phyloP scores from a whole-genome alignment of 139 green algal genomes.

The Marvania coccoides region DNA sequence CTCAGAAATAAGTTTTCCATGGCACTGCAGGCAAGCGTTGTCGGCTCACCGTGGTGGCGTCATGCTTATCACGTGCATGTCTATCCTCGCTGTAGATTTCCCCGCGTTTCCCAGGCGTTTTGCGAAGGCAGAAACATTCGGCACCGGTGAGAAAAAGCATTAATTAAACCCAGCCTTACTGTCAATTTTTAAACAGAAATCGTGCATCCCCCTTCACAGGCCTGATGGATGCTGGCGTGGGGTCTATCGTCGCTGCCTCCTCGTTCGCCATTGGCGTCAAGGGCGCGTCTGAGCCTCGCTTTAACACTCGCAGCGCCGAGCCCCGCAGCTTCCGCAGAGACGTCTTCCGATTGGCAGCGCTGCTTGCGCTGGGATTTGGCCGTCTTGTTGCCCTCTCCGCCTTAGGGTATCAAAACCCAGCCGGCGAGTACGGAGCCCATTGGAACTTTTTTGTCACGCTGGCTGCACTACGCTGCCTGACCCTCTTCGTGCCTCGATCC shows the following conservation, averaged over 20 bases:
- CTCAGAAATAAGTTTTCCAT: not conserved
- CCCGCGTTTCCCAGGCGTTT: constrained; percentile 63
- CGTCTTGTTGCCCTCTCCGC: constrained; percentile 35
- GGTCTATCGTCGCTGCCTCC: constrained; percentile 63
- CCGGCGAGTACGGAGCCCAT: constrained; percentile 84
- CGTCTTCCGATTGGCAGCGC: not conserved
- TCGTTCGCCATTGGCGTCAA: constrained; percentile 25
- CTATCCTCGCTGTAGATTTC: constrained; percentile 92
- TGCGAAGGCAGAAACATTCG: constrained; percentile 70
- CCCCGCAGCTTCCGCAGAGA: not conserved
- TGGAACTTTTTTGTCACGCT: constrained; percentile 98
- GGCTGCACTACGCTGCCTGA: constrained; percentile 46
- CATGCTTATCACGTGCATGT: constrained; percentile 67
- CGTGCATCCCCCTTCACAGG: not conserved
- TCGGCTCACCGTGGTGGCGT: constrained; percentile 52
- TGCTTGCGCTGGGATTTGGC: constrained; percentile 11
- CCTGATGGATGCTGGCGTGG: constrained; percentile 87
- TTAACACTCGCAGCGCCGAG: not conserved
- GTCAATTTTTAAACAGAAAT: not conserved
- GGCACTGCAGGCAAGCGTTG: constrained; percentile 33
- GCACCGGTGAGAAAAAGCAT: constrained; percentile 26
- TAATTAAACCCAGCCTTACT: not conserved
- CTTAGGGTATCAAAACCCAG: constrained; percentile 67
- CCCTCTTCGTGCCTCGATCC: constrained; percentile 10
- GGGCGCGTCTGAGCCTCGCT: not conserved